These are phyloP conservation scores for Cladophialophora bantiana DNA, from an alignment of 2,329 filamentous ascomycete genomes.

Conservation along the genomic window DNA sequence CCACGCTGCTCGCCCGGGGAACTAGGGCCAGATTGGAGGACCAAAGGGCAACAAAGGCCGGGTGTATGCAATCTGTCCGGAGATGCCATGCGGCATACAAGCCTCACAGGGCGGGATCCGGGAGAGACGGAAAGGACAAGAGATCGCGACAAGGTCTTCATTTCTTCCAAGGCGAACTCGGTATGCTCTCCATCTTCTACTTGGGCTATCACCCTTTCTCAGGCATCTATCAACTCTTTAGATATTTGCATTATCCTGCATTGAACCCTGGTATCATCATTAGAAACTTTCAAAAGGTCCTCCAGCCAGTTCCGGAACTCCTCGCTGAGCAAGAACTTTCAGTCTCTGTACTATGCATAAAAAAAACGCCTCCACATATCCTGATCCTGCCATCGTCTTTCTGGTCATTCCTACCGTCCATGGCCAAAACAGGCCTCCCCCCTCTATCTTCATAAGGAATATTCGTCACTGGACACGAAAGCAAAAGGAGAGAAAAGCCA, in stretches of 20 bases:
- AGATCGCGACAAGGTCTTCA: not conserved
- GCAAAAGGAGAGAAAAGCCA: not conserved
- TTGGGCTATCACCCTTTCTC: not conserved
- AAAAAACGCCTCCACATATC: not conserved
- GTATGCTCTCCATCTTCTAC: not conserved
- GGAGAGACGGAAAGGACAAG: not conserved
- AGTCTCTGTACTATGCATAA: not conserved
- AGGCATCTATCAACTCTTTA: not conserved
- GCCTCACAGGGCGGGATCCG: not conserved
- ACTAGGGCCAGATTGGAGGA: not conserved
- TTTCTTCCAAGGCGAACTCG: not conserved
- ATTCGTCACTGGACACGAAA: not conserved
- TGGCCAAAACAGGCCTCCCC: not conserved
- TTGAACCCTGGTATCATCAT: not conserved
- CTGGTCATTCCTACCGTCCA: not conserved
- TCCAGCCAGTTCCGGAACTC: not conserved
- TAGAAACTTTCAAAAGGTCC: not conserved
- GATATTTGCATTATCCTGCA: not conserved
- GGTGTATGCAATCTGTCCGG: not conserved
- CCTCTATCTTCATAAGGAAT: not conserved
- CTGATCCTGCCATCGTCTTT: not conserved
- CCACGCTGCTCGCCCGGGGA: not conserved
- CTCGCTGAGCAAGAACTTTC: slow-evolving; percentile 4
- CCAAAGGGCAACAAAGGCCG: not conserved
- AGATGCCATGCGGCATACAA: not conserved